Base-by-base conservation (phyloP, 345 rosid genomes). In the Gossypioides kirkii region DNA sequence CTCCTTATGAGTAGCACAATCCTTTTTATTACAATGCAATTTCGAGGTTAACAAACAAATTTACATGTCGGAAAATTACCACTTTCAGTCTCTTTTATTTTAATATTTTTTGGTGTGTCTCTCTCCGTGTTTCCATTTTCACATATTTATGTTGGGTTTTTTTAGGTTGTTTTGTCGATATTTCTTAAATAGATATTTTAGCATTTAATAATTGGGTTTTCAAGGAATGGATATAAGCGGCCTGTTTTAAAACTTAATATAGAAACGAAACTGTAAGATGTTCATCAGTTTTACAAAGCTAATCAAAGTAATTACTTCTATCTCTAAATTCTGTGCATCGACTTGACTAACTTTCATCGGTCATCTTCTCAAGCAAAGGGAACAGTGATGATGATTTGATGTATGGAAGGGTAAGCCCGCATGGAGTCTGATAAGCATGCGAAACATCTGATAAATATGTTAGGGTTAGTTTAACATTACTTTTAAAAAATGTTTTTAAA, bases 1-100 rank as follows among this genome's bases (percentile, higher is more conserved):
- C 55, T 58, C 64, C 8, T 8, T 18, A 11, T 18, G n/a, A 28
- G 32, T 55, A 3, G 3, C 43, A 61, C 2, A 22, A 18, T 20
- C 20, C 9, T 20, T 60, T 61, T 16, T 9, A 6, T 32, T 7
- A 47, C 18, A 20, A 20, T 16, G 2, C 52, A 61, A 67, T 49
- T 74, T 61, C 61, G 13, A 71, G 61, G 25, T 17, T 54, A 68
- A 32, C 50, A 28, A 32, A 59, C 49, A 38, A 58, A 58, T 25
- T 64, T 71, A 47, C 76, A 47, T 26, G 78, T 74, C 76, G 62
- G 76, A 71, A 38, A 50, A 63, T 66, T 43, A 12, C 6, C 13
- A 7, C 38, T 12, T 22, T 65, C 22, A 53, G 22, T 53, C 20
- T 50, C 16, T n/a, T 42, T 42, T 32, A 32, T 32, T 32, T 32